Percentiles rank a stretch among this genome's conserved stretches.
Evolutionary conservation across 176 grass and related monocot genomes (phyloP).

Genomic region (Oryza nivara): DNA sequence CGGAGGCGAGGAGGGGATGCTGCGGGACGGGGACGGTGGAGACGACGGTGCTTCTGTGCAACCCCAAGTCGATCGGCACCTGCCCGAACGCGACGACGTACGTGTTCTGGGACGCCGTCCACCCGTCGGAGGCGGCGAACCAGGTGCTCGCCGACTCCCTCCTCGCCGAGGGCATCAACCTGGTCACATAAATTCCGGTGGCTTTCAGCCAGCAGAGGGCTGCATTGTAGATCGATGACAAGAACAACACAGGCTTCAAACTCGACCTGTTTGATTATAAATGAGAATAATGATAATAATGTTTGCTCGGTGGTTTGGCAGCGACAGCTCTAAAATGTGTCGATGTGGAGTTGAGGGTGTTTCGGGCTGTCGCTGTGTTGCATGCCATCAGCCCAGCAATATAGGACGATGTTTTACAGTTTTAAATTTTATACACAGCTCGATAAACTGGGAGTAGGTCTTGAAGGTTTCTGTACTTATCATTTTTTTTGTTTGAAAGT

Average conservation of each 20-base stretch:
- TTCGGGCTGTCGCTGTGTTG: neutral
- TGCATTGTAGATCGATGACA: neutral
- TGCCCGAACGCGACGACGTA: conserved; percentile 82
- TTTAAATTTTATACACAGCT: neutral
- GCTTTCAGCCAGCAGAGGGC: neutral
- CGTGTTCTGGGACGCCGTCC: conserved; percentile 94
- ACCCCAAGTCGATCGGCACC: conserved; percentile 80
- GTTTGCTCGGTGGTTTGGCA: neutral
- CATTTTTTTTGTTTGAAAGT: neutral
- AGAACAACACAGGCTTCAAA: neutral
- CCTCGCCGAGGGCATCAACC: conserved; percentile 53
- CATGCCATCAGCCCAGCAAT: neutral
- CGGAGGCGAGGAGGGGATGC: conserved; percentile 69
- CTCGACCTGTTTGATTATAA: neutral
- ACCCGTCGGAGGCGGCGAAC: conserved; percentile 88
- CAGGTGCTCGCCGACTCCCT: conserved; percentile 74
- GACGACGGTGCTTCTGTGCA: conserved; percentile 88
- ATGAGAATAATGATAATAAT: neutral
- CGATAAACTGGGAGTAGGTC: neutral
- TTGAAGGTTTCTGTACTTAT: neutral
- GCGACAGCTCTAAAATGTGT: neutral
- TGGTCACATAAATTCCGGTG: conserved; percentile 52
- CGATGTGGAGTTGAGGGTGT: neutral
- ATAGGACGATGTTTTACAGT: neutral
- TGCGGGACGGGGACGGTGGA: conserved; percentile 79